Percentiles rank a stretch among this genome's conserved stretches.
Conservation (phyloP, 352 stramenopile genomes). For the Pythium diclinum region DNA sequence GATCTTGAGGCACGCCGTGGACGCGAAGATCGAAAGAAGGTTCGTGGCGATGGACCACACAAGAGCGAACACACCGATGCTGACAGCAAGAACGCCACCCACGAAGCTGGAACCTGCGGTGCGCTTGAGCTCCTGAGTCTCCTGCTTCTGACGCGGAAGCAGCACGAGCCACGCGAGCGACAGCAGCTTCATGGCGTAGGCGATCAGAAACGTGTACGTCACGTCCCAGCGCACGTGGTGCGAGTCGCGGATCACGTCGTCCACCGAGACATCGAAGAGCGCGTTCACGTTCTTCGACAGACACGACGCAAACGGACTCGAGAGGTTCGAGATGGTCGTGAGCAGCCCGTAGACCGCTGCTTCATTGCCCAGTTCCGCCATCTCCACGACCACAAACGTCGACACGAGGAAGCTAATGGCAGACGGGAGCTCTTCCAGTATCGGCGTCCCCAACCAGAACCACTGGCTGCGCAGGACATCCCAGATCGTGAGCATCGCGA, state of each 20-base stretch:
- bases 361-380: constrained; percentile 43
- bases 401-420: constrained; percentile 39
- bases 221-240: constrained; percentile 32
- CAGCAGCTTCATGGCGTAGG: constrained; percentile 39
- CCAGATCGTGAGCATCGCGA: constrained; percentile 36
- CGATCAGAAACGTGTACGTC: constrained; percentile 35
- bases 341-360: constrained; percentile 35
- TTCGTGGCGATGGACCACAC: constrained; percentile 60
- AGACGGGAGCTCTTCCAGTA: constrained; percentile 34
- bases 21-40: constrained; percentile 50
- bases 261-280: constrained; percentile 36
- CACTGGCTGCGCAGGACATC: constrained; percentile 39
- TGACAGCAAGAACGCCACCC: constrained; percentile 35
- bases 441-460: constrained; percentile 38
- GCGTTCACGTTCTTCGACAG: constrained; percentile 40
- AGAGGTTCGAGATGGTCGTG: constrained; percentile 39
- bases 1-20: constrained; percentile 52
- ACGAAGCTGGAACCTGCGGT: constrained; percentile 33
- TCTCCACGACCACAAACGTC: constrained; percentile 44
- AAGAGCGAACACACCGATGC: constrained; percentile 41
- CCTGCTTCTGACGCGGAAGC: constrained; percentile 53
- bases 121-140: constrained; percentile 47
- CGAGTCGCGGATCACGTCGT: constrained; percentile 33
- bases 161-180: constrained; percentile 48
- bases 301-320: constrained; percentile 31